These are phyloP conservation scores for Cardiospermum halicacabum DNA, from an alignment of 345 rosid species.

Conservation along the genomic window DNA sequence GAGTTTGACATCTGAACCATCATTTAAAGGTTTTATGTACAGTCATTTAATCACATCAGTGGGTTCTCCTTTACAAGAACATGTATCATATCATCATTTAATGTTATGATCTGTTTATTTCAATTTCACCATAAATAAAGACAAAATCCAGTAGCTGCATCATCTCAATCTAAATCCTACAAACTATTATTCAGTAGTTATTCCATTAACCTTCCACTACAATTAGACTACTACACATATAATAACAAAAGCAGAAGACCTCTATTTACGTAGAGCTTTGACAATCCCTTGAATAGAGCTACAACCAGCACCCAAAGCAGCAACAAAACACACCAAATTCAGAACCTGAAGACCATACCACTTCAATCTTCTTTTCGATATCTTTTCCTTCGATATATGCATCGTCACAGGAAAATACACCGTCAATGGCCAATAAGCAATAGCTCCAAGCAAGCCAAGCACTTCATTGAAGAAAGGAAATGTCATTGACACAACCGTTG, in stretches of 20 bases:
- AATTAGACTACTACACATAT: too few relatives aligned
- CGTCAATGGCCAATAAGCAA: constrained; percentile 25
- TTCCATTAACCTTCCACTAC: too few relatives aligned
- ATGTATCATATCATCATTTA: too few relatives aligned
- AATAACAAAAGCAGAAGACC: constrained; percentile 17
- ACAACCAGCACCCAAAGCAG: constrained; percentile 18
- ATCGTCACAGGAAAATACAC: constrained; percentile 28
- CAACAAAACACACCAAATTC: constrained; percentile 19
- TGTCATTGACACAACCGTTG: constrained; percentile 23
- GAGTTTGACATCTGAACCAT: too few relatives aligned
- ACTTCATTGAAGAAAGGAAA: constrained; percentile 29
- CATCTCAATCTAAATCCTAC: too few relatives aligned
- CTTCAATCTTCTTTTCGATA: background rate
- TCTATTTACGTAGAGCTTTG: constrained; percentile 7
- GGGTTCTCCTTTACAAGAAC: too few relatives aligned
- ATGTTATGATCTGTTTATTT: too few relatives aligned
- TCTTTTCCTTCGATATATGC: constrained; percentile 20
- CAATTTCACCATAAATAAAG: too few relatives aligned
- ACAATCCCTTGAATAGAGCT: constrained; percentile 19
- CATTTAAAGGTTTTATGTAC: too few relatives aligned
- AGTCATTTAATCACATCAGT: too few relatives aligned
- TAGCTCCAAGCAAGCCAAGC: constrained; percentile 25
- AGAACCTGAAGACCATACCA: constrained; percentile 17
- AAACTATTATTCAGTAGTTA: too few relatives aligned
- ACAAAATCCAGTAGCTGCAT: too few relatives aligned